These are phyloP conservation scores for Melanogaster broomeanus DNA, from an alignment of 768 basidiomycete genomes.

Conservation along the genomic window DNA sequence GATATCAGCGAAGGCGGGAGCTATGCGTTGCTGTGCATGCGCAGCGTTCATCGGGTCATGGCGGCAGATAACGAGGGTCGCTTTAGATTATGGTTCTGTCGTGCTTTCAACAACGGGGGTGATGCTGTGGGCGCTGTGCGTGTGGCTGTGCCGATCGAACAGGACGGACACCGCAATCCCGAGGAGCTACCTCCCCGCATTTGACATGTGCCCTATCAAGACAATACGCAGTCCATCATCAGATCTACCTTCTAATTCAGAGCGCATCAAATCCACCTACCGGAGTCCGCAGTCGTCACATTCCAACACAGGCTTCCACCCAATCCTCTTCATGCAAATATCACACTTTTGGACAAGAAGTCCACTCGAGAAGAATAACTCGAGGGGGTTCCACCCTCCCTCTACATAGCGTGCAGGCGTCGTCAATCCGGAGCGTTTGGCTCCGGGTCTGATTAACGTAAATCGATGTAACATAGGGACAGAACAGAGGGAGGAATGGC, in stretches of 20 bases:
- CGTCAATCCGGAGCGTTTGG: constrained; percentile 46
- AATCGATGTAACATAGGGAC: constrained; percentile 77
- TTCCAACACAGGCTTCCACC: constrained; percentile 82
- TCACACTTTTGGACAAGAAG: constrained; percentile 78
- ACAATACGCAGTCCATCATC: constrained; percentile 16
- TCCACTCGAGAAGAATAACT: constrained; percentile 75
- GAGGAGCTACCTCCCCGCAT: constrained; percentile 81
- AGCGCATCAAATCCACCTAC: constrained; percentile 36
- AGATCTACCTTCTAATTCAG: constrained; percentile 15
- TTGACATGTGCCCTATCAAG: constrained; percentile 74
- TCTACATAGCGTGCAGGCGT: constrained; percentile 31
- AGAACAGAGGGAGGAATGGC: constrained; percentile 66
- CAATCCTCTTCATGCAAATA: constrained; percentile 77
- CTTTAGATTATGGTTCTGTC: constrained; percentile 26
- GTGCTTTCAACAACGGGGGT: constrained; percentile 30
- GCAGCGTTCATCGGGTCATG: constrained; percentile 26
- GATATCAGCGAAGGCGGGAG: not conserved
- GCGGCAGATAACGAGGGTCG: constrained; percentile 25
- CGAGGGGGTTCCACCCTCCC: constrained; percentile 72
- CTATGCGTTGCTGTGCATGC: constrained; percentile 5
- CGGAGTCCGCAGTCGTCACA: constrained; percentile 89
- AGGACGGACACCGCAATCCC: constrained; percentile 70
- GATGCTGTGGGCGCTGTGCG: constrained; percentile 13
- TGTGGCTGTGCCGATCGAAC: constrained; percentile 27
- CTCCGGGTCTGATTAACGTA: constrained; percentile 80